Evolutionary conservation across 176 grass and related monocot species (phyloP).

Genomic region (Puya raimondii): DNA sequence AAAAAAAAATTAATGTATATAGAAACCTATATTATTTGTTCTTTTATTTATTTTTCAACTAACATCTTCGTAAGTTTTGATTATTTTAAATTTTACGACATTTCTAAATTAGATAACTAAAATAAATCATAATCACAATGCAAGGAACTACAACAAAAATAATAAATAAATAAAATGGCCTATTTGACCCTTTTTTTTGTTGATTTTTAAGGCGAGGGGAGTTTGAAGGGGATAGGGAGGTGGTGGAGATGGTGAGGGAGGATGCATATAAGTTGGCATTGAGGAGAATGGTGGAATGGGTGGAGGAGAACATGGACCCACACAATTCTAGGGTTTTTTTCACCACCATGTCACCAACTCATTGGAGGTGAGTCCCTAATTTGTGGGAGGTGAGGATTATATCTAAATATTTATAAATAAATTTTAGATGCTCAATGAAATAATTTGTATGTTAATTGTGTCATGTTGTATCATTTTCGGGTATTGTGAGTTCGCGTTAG

Average conservation of each 20-base stretch:
- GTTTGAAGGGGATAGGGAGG: slow-evolving; percentile 54
- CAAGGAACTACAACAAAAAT: not conserved
- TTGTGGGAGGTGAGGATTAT: not conserved
- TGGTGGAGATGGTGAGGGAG: slow-evolving; percentile 67
- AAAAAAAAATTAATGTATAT: no score
- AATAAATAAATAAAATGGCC: not conserved
- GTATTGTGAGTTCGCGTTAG: no score
- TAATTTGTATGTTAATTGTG: no score
- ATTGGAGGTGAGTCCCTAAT: slow-evolving; percentile 37
- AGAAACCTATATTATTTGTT: not conserved
- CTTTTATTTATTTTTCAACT: not conserved
- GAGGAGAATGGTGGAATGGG: slow-evolving; percentile 62
- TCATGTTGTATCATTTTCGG: no score
- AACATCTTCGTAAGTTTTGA: no score
- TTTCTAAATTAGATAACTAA: not conserved
- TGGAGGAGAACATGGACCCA: slow-evolving; percentile 77
- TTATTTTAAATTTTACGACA: not conserved
- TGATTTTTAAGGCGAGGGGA: slow-evolving; percentile 42
- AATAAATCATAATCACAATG: not conserved
- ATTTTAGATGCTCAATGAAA: no score
- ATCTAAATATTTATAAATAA: no score
- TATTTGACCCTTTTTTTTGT: not conserved
- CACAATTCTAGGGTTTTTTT: slow-evolving; percentile 54
- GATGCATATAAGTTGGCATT: slow-evolving; percentile 73
- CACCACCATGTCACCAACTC: slow-evolving; percentile 90